Conservation (phyloP, 768 basidiomycete species). For the Tricholoma sp. region DNA sequence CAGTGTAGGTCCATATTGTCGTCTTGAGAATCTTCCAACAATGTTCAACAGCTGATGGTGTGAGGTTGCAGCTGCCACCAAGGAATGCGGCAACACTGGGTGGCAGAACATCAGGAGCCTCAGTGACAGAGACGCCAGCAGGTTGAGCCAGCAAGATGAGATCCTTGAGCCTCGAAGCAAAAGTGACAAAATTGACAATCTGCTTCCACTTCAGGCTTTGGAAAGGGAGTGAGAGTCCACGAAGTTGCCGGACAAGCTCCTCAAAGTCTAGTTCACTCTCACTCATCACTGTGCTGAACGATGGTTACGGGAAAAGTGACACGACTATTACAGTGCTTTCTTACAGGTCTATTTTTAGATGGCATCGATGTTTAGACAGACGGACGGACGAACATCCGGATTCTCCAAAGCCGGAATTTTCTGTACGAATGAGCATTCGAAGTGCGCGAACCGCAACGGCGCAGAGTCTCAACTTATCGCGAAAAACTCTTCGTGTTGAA, state of each 20-base stretch:
- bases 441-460: too few relatives aligned
- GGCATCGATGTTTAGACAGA: not conserved
- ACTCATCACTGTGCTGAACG: not conserved
- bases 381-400: not conserved
- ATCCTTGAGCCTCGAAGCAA: not conserved
- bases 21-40: not conserved
- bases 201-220: not conserved
- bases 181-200: not conserved
- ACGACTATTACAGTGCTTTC: not conserved
- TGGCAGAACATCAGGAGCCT: not conserved
- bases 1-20: not conserved
- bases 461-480: too few relatives aligned
- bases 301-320: not conserved
- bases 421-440: too few relatives aligned
- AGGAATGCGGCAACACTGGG: not conserved
- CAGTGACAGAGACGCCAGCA: not conserved
- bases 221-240: not conserved
- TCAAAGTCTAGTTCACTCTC: not conserved
- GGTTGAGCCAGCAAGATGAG: not conserved
- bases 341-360: not conserved
- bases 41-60: not conserved
- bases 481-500: too few relatives aligned
- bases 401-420: not conserved
- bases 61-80: not conserved
- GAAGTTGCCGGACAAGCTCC: not conserved